These are phyloP conservation scores for Pseudodiploospora longispora DNA, from an alignment of 2,329 filamentous ascomycete species.

Conservation along the genomic window DNA sequence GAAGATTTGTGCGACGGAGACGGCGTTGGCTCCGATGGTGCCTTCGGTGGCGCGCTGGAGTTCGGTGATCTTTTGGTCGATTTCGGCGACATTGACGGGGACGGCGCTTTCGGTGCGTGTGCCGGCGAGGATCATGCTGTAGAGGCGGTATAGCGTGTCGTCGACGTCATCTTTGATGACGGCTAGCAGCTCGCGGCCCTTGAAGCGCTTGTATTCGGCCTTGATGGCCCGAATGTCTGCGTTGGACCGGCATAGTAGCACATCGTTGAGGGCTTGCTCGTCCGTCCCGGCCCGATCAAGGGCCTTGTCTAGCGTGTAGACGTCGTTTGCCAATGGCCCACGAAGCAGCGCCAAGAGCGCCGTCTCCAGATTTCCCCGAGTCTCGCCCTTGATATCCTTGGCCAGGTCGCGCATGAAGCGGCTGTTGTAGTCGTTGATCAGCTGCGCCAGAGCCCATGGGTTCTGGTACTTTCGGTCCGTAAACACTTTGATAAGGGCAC, in stretches of 20 bases:
- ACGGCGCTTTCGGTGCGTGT: slow-evolving; percentile 20
- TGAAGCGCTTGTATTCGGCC: slow-evolving; percentile 20
- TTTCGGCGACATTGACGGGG: slow-evolving; percentile 17
- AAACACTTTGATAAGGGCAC: slow-evolving; percentile 21
- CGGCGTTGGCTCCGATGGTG: slow-evolving; percentile 18
- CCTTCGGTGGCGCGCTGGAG: slow-evolving; percentile 26
- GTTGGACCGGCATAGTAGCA: slow-evolving; percentile 27
- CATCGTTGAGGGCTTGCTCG: slow-evolving; percentile 25
- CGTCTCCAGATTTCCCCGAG: slow-evolving; percentile 21
- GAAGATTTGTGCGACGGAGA: slow-evolving; percentile 23
- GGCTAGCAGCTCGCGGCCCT: slow-evolving; percentile 19
- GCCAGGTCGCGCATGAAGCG: slow-evolving; percentile 24
- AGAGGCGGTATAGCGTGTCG: slow-evolving; percentile 20
- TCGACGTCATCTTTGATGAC: slow-evolving; percentile 26
- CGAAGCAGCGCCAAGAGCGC: slow-evolving; percentile 21
- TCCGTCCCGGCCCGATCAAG: slow-evolving; percentile 24
- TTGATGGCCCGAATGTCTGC: slow-evolving; percentile 26
- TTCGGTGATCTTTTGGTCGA: slow-evolving; percentile 25
- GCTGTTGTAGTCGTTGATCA: slow-evolving; percentile 23
- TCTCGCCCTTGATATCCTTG: slow-evolving; percentile 27
- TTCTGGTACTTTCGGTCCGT: slow-evolving; percentile 22
- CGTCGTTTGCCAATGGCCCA: slow-evolving; percentile 26
- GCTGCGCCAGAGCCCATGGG: slow-evolving; percentile 24
- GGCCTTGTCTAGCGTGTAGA: slow-evolving; percentile 19
- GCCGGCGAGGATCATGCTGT: slow-evolving; percentile 24